Conservation (phyloP, 2,329 filamentous ascomycete genomes). For the Clonostachys sp. region DNA sequence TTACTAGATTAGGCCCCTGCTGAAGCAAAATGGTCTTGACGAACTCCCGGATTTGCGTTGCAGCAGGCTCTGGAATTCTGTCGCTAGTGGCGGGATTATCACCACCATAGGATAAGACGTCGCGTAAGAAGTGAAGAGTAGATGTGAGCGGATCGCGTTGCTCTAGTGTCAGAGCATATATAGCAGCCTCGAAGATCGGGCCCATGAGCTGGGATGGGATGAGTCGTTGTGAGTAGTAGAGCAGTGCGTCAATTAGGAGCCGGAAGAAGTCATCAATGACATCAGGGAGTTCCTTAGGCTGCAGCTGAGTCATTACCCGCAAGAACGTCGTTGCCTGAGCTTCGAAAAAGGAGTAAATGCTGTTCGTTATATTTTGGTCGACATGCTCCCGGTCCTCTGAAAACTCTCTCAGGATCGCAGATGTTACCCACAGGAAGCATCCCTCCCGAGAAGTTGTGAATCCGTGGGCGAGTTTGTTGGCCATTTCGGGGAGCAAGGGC, state of each 20-base stretch:
- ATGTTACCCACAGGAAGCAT: conserved; percentile 98
- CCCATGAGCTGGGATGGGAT: conserved; percentile 74
- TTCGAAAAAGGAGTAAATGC: conserved; percentile 93
- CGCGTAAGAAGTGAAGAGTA: conserved; percentile 87
- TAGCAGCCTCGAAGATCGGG: conserved; percentile 81
- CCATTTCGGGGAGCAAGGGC: conserved; percentile 78
- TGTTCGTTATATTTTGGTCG: conserved; percentile 73
- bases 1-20: conserved; percentile 75
- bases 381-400: conserved; percentile 86
- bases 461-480: conserved; percentile 80
- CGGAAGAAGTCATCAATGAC: conserved; percentile 98
- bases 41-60: conserved; percentile 64
- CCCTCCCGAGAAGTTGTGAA: conserved; percentile 86
- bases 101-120: conserved; percentile 84
- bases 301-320: conserved; percentile 80
- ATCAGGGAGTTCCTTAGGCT: conserved; percentile 67
- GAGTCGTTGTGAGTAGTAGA: conserved; percentile 85
- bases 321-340: conserved; percentile 88
- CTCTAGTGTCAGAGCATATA: conserved; percentile 81
- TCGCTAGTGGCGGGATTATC: conserved; percentile 64
- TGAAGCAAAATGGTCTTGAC: conserved; percentile 67
- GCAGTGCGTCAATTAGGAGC: conserved; percentile 81
- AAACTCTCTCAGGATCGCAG: conserved; percentile 92
- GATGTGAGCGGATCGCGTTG: conserved; percentile 89
- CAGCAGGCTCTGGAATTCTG: conserved; percentile 51